Conservation (phyloP, 805 yeast genomes). For the Saturnispora silvae region DNA sequence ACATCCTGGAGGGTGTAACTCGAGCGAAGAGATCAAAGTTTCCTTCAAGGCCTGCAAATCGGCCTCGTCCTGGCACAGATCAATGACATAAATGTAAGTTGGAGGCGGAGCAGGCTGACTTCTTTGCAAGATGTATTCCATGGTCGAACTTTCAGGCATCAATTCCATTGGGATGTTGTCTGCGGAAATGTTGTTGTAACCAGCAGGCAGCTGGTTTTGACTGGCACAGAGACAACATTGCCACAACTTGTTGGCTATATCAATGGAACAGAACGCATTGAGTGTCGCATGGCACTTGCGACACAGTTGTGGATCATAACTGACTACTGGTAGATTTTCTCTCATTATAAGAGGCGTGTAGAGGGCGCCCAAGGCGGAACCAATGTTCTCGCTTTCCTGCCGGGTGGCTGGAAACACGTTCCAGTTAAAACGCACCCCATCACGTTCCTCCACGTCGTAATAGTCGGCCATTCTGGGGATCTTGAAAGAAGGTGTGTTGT, state of each 20-base stretch:
- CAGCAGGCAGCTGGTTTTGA: slow-evolving; percentile 74
- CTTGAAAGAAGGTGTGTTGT: no score
- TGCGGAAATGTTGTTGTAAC: slow-evolving; percentile 64
- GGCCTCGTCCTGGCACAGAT: slow-evolving; percentile 82
- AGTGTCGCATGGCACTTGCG: slow-evolving; percentile 76
- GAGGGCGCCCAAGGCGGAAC: slow-evolving; percentile 87
- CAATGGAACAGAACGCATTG: slow-evolving; percentile 80
- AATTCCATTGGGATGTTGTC: slow-evolving; percentile 78
- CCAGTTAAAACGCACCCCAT: slow-evolving; percentile 70
- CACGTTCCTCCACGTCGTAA: slow-evolving; percentile 49
- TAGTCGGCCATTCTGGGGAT: slow-evolving; percentile 35
- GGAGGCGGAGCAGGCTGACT: slow-evolving; percentile 62
- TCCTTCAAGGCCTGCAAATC: slow-evolving; percentile 78
- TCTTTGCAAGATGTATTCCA: slow-evolving; percentile 75
- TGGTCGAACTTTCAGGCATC: slow-evolving; percentile 55
- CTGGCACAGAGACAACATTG: slow-evolving; percentile 72
- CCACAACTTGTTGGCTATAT: slow-evolving; percentile 69
- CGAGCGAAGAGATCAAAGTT: slow-evolving; percentile 61
- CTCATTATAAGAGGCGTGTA: slow-evolving; percentile 88
- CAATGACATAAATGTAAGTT: slow-evolving; percentile 75
- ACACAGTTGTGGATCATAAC: slow-evolving; percentile 80
- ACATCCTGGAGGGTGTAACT: slow-evolving; percentile 81
- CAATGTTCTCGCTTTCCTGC: slow-evolving; percentile 81
- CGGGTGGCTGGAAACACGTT: slow-evolving; percentile 83
- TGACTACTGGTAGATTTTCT: slow-evolving; percentile 65